Evolutionary conservation across 78 protist species (phyloP).

Genomic region (Acrasis kona): DNA sequence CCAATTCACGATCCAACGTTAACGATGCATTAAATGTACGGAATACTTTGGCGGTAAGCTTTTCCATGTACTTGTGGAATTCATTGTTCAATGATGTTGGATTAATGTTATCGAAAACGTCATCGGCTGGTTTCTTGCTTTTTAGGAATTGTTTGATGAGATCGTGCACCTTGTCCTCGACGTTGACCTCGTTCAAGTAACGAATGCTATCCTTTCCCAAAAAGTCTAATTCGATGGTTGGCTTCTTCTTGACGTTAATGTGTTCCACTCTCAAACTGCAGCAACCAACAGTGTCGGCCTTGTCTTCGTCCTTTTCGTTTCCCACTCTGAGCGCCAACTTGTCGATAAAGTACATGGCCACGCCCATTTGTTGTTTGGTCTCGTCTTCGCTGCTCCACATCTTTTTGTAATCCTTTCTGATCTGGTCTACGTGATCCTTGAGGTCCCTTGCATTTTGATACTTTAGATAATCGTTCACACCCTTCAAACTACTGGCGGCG

Average conservation of each 20-base stretch:
- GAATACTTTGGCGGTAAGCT: constrained; percentile 95
- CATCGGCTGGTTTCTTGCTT: constrained; percentile 37
- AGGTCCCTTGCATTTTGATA: constrained; percentile 88
- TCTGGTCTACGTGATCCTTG: constrained; percentile 54
- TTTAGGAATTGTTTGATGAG: constrained; percentile 6
- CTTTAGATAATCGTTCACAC: constrained; percentile 82
- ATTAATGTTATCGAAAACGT: constrained; percentile 55
- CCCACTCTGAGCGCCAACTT: constrained; percentile 96
- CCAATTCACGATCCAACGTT: constrained; percentile 58
- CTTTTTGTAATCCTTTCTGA: constrained; percentile 57
- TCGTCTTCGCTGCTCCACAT: background rate
- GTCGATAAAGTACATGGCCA: constrained; percentile 88
- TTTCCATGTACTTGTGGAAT: constrained; percentile 76
- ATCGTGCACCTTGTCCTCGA: constrained; percentile 33
- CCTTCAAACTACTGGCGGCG: constrained; percentile 58
- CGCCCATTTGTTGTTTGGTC: constrained; percentile 60
- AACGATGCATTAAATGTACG: constrained; percentile 98
- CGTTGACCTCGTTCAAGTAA: constrained; percentile 61
- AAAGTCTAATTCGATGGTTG: constrained; percentile 71
- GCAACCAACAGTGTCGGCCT: constrained; percentile 99
- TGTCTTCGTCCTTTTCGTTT: constrained; percentile 81
- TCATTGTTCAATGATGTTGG: constrained; percentile 69
- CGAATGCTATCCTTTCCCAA: constrained; percentile 96
- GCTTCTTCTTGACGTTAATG: constrained; percentile 24
- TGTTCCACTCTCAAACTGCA: constrained; percentile 93